Evolutionary conservation across 2,329 filamentous ascomycete species (phyloP), one percentile per base, ranked within the genome.

Genomic region (Phaeophleospora eucalypticola): DNA sequence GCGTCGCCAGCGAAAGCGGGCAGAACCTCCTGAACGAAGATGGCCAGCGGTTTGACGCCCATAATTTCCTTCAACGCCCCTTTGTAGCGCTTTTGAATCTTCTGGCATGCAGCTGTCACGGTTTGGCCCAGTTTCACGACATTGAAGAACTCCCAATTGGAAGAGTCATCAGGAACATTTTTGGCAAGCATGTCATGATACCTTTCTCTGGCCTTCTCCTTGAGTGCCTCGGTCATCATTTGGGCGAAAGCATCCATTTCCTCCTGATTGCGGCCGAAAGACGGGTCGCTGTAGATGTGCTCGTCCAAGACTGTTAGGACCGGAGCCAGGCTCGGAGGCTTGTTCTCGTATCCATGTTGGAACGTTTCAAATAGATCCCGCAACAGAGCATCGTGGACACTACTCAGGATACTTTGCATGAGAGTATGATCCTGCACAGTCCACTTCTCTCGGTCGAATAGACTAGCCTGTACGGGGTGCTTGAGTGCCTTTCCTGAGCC

Each of bases 51-150:
- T 48, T 79, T 80, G 15, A 82, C 79, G 20, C 89, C 89, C 82
- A 95, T 85, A 49, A 97, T 86, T 52, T 89, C 84, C 19, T 15
- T 43, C 21, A 43, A 1, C 88, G 88, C 48, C 86, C 93, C 59
- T 87, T 91, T 82, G 68, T 95, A 98, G 40, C 91, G 82, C 70
- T 97, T 97, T 66, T 89, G 85, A 42, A 96, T 94, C 64, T 85
- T 87, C 60, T 95, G 84, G 53, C 86, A 88, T 24, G 96, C 76
- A 56, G 87, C 89, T 40, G 89, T 84, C 4, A 97, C 88, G 0
- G 83, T 82, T 64, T 93, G 88, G 14, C 90, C 89, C 18, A 98
- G 79, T 62, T 90, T 82, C 49, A 96, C 89, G 46, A 97, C 85
- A 66, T 97, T 88, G 53, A 80, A 86, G 65, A 95, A 91, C 57